Evolutionary conservation across 371 early-diverging fungal species (phyloP).

Genomic region (Zancudomyces culisetae): DNA sequence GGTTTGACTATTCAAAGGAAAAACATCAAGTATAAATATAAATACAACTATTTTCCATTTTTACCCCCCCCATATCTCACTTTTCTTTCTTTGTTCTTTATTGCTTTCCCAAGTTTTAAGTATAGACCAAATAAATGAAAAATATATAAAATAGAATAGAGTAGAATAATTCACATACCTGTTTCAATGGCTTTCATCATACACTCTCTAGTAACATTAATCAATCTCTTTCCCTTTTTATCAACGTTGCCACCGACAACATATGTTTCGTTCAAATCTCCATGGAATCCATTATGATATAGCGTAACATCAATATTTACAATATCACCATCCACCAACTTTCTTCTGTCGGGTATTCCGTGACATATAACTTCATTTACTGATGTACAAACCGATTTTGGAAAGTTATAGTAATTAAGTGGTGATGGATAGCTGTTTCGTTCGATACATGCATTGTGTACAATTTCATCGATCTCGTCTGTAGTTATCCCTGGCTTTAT

Average conservation of each 20-base stretch:
- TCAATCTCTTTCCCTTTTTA: conserved; percentile 34
- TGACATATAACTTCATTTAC: conserved; percentile 81
- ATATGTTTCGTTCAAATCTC: conserved; percentile 70
- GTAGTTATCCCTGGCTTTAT: conserved; percentile 41
- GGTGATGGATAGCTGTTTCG: conserved; percentile 71
- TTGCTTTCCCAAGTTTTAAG: too few relatives aligned
- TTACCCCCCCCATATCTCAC: too few relatives aligned
- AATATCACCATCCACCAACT: conserved; percentile 61
- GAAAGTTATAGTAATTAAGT: conserved; percentile 64
- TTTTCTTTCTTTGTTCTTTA: too few relatives aligned
- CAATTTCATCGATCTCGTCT: conserved; percentile 42
- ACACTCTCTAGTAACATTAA: conserved; percentile 46
- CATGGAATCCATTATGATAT: conserved; percentile 56
- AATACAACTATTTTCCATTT: too few relatives aligned
- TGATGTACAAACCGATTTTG: conserved; percentile 61
- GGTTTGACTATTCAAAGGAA: conserved; percentile 73
- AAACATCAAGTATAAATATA: too few relatives aligned
- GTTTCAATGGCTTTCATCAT: conserved; percentile 48
- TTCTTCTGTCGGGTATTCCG: conserved; percentile 73
- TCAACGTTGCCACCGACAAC: conserved; percentile 58
- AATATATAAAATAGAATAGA: too few relatives aligned
- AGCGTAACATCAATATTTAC: conserved; percentile 65
- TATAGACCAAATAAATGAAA: too few relatives aligned
- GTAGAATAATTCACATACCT: too few relatives aligned
- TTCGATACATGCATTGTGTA: conserved; percentile 48